phyloP scores from a whole-genome alignment of 1,139 yeast species.

The Hansenula lynferdii region DNA sequence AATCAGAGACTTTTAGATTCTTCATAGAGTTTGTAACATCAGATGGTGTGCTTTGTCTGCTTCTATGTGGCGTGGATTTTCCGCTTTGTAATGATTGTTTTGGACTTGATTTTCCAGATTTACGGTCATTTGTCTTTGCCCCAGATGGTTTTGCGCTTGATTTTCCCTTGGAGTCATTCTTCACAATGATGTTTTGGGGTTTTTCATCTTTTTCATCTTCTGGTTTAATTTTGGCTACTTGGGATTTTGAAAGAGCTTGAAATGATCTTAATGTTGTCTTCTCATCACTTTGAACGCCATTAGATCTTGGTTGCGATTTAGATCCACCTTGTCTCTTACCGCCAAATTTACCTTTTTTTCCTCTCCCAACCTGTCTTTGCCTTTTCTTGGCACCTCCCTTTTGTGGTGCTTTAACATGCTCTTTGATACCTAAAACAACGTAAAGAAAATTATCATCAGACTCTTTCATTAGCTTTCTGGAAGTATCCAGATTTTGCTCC shows the following conservation, averaged over 20 bases:
- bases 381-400: constrained; percentile 22
- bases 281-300: constrained; percentile 21
- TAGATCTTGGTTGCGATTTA: constrained; percentile 4
- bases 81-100: no score
- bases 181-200: background rate
- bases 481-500: constrained; percentile 19
- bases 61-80: no score
- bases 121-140: background rate
- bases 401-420: constrained; percentile 21
- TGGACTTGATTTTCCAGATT: background rate
- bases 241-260: constrained; percentile 20
- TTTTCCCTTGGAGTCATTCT: background rate
- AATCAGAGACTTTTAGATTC: no score
- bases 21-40: no score
- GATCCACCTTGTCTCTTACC: constrained; percentile 6
- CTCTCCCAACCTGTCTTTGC: constrained; percentile 26
- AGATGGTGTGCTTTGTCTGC: no score
- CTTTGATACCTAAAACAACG: constrained; percentile 46
- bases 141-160: background rate
- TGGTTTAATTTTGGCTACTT: constrained; percentile 16
- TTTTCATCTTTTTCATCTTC: constrained; percentile 13
- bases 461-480: constrained; percentile 36
- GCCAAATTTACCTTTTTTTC: constrained; percentile 10
- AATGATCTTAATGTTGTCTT: constrained; percentile 26
- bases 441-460: constrained; percentile 43